Evolutionary conservation across 106 monocot genomes (phyloP).

Genomic region (Narthecium ossifragum): DNA sequence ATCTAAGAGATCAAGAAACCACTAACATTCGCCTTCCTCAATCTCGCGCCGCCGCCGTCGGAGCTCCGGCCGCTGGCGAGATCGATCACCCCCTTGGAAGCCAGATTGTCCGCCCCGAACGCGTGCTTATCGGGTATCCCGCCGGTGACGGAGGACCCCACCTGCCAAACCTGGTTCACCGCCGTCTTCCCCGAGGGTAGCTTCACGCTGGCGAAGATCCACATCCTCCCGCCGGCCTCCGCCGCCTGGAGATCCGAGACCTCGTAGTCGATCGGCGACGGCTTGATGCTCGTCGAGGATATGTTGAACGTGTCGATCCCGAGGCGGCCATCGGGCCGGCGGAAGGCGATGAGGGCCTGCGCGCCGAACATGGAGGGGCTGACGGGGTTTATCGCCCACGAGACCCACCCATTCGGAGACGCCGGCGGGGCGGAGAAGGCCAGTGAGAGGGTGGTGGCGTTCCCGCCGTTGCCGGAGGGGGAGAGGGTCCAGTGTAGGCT

Average conservation of each 20-base stretch:
- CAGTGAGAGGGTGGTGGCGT: constrained; percentile 25
- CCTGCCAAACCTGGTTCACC: constrained; percentile 86
- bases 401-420: constrained; percentile 39
- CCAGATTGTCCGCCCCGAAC: constrained; percentile 35
- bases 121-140: constrained; percentile 37
- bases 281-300: constrained; percentile 4
- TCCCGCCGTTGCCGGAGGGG: constrained; percentile 3
- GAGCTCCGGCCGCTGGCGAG: constrained; percentile 15
- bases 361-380: constrained; percentile 37
- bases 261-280: constrained; percentile 34
- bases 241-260: constrained; percentile 44
- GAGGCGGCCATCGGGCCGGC: constrained; percentile 23
- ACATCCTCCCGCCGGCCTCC: constrained; percentile 25
- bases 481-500: constrained; percentile 61
- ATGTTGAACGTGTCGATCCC: constrained; percentile 43
- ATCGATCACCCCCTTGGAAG: constrained; percentile 46
- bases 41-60: background rate
- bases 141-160: constrained; percentile 24
- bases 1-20: too few relatives aligned
- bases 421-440: constrained; percentile 55
- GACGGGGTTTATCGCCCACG: constrained; percentile 67
- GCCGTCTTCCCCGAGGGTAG: constrained; percentile 22
- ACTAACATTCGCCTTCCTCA: constrained; percentile 41
- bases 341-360: constrained; percentile 58
- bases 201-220: constrained; percentile 39